phyloP scores from a whole-genome alignment of 192 early-diverging fungal genomes.

The Rhizophagus clarus region DNA sequence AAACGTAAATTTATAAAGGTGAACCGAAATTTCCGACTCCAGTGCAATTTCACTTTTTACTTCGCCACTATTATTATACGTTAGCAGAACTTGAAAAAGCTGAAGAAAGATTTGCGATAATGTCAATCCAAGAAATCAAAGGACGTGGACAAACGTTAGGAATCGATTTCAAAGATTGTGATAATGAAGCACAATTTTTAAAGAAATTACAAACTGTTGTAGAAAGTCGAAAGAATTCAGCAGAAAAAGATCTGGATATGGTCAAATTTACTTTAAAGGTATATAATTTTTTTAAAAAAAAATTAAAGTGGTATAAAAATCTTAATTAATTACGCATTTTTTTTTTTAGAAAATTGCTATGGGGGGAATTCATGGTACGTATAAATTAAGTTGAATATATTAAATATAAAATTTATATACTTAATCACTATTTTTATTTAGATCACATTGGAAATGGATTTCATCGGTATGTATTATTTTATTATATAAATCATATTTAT shows the following conservation, averaged over 20 bases:
- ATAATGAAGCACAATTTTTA: conserved; percentile 23
- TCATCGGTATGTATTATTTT: conserved; percentile 38
- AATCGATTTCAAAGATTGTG: conserved; percentile 30
- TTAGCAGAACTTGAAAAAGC: not conserved
- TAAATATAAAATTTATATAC: not conserved
- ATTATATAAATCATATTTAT: not conserved
- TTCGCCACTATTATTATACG: conserved; percentile 46
- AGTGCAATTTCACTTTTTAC: conserved; percentile 55
- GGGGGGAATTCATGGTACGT: conserved; percentile 51
- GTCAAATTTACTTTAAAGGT: conserved; percentile 45
- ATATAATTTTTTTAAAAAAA: not conserved
- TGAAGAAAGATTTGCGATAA: not conserved
- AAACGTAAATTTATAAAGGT: not conserved
- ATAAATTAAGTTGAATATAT: not conserved
- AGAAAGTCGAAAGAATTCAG: conserved; percentile 9
- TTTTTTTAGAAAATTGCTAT: conserved; percentile 38
- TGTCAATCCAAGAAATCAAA: conserved; percentile 29
- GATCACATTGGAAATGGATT: conserved; percentile 57
- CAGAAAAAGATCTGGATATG: conserved; percentile 44
- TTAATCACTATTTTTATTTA: not conserved
- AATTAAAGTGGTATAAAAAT: too few relatives aligned
- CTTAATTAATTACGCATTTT: not conserved
- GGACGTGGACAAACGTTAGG: conserved; percentile 8
- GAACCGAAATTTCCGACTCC: conserved; percentile 69
- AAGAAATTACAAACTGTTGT: conserved; percentile 17